Conservation (phyloP, 306 rosid species). For the Herpetospermum pedunculosum region DNA sequence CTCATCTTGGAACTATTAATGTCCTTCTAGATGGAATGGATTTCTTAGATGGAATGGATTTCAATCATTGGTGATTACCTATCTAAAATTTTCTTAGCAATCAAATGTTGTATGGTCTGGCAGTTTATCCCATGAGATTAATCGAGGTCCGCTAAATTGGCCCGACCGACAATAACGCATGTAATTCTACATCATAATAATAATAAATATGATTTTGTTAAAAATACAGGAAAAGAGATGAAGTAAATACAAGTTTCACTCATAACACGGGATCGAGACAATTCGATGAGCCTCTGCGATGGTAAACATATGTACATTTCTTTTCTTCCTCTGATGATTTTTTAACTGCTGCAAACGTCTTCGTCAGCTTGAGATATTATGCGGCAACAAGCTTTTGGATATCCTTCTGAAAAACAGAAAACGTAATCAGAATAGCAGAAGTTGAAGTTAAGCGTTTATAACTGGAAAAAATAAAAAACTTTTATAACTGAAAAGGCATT, state of each 20-base stretch:
- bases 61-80: too few relatives aligned
- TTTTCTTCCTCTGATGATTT: background rate
- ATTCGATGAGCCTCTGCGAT: background rate
- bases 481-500: background rate
- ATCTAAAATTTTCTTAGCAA: too few relatives aligned
- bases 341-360: background rate
- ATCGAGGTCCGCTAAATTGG: too few relatives aligned
- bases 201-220: background rate
- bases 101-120: too few relatives aligned
- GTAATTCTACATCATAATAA: background rate
- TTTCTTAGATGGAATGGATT: too few relatives aligned
- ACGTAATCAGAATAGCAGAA: background rate
- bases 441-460: background rate
- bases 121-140: too few relatives aligned
- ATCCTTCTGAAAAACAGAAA: constrained; percentile 56
- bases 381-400: constrained; percentile 77
- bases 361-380: constrained; percentile 9
- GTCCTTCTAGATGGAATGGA: too few relatives aligned
- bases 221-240: background rate
- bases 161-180: background rate
- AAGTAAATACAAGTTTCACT: background rate
- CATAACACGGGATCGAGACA: background rate
- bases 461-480: background rate
- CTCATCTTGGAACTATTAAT: too few relatives aligned
- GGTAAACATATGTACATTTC: background rate